Conservation (phyloP, 371 early-diverging fungal species). For the Mucor sp. region DNA sequence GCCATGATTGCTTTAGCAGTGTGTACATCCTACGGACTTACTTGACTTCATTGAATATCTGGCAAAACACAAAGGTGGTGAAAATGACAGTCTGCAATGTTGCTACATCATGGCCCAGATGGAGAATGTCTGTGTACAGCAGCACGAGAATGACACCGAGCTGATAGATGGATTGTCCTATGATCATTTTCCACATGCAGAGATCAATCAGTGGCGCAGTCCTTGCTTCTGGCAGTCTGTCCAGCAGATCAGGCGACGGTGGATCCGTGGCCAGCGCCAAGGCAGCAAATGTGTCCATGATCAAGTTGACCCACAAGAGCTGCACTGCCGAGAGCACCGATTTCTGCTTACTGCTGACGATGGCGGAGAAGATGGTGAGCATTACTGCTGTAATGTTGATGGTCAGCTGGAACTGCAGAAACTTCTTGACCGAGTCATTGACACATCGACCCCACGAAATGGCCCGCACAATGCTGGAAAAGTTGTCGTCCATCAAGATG, state of each 20-base stretch:
- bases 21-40: no score
- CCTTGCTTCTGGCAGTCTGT: conserved; percentile 63
- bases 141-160: conserved; percentile 56
- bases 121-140: conserved; percentile 44
- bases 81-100: conserved; percentile 60
- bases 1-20: no score
- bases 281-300: conserved; percentile 84
- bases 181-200: conserved; percentile 79
- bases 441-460: conserved; percentile 83
- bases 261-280: conserved; percentile 78
- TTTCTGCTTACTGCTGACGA: conserved; percentile 44
- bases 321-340: conserved; percentile 75
- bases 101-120: conserved; percentile 10
- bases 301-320: conserved; percentile 81
- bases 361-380: conserved; percentile 66
- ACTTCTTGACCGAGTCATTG: conserved; percentile 79
- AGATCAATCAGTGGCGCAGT: conserved; percentile 64
- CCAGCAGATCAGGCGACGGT: conserved; percentile 65
- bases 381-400: conserved; percentile 77
- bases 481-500: conserved; percentile 82
- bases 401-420: conserved; percentile 80
- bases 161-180: conserved; percentile 66
- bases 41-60: conserved; percentile 73
- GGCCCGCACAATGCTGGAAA: conserved; percentile 75
- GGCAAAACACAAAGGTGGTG: conserved; percentile 74